Conservation (phyloP, 2,329 filamentous ascomycete species). For the Fusarium pseudograminearum region DNA sequence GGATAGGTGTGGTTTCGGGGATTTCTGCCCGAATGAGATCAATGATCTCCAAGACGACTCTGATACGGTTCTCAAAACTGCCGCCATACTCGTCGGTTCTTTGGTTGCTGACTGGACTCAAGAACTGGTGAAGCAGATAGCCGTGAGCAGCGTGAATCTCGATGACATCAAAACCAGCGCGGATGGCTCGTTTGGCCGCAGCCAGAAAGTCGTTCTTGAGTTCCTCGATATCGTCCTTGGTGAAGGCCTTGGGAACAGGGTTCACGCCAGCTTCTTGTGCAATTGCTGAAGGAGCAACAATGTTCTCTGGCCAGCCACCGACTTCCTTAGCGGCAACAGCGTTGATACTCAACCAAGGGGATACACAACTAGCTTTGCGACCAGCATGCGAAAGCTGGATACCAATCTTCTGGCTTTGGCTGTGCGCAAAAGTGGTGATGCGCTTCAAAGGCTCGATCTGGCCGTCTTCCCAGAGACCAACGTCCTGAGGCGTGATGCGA, state of each 20-base stretch:
- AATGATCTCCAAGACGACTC: slow-evolving; percentile 76
- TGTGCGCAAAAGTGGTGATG: slow-evolving; percentile 82
- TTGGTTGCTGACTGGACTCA: slow-evolving; percentile 69
- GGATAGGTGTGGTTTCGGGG: slow-evolving; percentile 75
- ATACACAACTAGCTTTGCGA: slow-evolving; percentile 70
- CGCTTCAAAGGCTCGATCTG: slow-evolving; percentile 79
- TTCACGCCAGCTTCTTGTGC: slow-evolving; percentile 68
- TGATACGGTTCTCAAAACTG: slow-evolving; percentile 76
- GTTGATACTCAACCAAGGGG: slow-evolving; percentile 71
- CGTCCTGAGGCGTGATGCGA: slow-evolving; percentile 83
- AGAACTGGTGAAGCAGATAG: slow-evolving; percentile 74
- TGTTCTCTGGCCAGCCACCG: slow-evolving; percentile 68
- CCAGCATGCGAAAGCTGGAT: slow-evolving; percentile 88
- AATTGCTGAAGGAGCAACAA: slow-evolving; percentile 63
- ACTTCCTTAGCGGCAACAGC: slow-evolving; percentile 64
- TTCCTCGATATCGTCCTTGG: slow-evolving; percentile 72
- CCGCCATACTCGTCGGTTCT: slow-evolving; percentile 76
- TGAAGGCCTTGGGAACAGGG: slow-evolving; percentile 74
- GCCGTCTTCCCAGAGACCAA: slow-evolving; percentile 84
- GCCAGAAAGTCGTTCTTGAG: slow-evolving; percentile 72
- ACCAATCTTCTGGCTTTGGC: slow-evolving; percentile 78
- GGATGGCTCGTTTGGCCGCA: slow-evolving; percentile 68
- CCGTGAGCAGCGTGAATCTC: slow-evolving; percentile 75
- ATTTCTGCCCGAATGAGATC: slow-evolving; percentile 71
- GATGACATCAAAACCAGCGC: slow-evolving; percentile 80